Evolutionary conservation across 441 rosid species (phyloP), one percentile per base, ranked within the genome.

Genomic region (Dalechampia spathulata): DNA sequence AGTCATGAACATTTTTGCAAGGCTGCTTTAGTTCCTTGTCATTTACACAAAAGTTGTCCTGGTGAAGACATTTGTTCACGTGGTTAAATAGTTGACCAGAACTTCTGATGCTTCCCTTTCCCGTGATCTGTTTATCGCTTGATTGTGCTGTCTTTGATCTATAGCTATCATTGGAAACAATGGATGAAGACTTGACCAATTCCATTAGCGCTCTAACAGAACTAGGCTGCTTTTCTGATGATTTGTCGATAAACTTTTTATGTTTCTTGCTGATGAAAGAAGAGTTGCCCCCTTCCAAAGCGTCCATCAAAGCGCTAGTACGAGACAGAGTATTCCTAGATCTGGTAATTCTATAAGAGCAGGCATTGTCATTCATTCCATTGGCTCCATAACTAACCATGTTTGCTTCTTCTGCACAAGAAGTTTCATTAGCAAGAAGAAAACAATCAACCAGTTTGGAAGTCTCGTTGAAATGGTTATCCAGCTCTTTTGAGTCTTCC

Each of bases 261-360:
- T 49, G 53, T 40, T 52, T 74, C 63, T 66, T 51, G 43, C 55
- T 63, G 46, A n/a, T n/a, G n/a, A n/a, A n/a, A n/a, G n/a, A n/a
- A n/a, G n/a, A n/a, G n/a, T n/a, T n/a, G n/a, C n/a, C n/a, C n/a
- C n/a, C n/a, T n/a, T n/a, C n/a, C n/a, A n/a, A n/a, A n/a, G n/a
- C n/a, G n/a, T n/a, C n/a, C n/a, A n/a, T n/a, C n/a, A n/a, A n/a
- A n/a, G n/a, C n/a, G n/a, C n/a, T n/a, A n/a, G n/a, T n/a, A n/a
- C 38, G 65, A 43, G 52, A 61, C 27, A n/a, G n/a, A n/a, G 73
- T 72, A 71, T 59, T 69, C 71, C 57, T 64, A 58, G 77, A 67
- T 52, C 76, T 75, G 60, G 67, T 61, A 62, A 66, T 68, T 71
- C 69, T 66, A 68, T 73, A 68, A 19, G 64, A 53, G 66, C n/a